phyloP scores from a whole-genome alignment of 164 flowering plant species.

The Hamamelis virginiana region DNA sequence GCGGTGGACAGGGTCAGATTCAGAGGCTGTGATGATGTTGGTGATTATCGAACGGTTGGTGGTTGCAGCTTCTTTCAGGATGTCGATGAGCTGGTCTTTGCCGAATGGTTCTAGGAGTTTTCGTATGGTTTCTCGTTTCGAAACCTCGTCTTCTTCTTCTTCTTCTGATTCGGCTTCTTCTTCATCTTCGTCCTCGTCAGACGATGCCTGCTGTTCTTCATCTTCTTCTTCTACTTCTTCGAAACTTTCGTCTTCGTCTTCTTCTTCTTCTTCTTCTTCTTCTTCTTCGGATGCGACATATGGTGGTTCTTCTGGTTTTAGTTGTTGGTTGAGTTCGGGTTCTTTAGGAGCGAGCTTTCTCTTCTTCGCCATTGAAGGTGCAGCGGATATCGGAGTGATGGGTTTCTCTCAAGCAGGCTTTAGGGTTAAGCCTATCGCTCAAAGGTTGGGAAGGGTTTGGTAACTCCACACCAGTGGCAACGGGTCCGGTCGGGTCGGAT shows the following conservation, averaged over 20 bases:
- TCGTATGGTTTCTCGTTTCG: slow-evolving; percentile 21
- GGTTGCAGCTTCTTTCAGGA: slow-evolving; percentile 31
- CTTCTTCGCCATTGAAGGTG: slow-evolving; percentile 26
- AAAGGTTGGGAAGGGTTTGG: too few relatives aligned
- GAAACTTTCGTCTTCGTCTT: slow-evolving; percentile 6
- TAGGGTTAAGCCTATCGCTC: too few relatives aligned
- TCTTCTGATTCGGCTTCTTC: slow-evolving; percentile 16
- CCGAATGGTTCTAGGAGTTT: slow-evolving; percentile 39
- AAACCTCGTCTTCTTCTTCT: slow-evolving; percentile 6
- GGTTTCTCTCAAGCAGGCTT: too few relatives aligned
- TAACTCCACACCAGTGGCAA: too few relatives aligned
- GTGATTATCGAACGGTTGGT: slow-evolving; percentile 19
- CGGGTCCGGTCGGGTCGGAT: too few relatives aligned
- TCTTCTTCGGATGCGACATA: slow-evolving; percentile 11
- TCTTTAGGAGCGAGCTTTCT: slow-evolving; percentile 15
- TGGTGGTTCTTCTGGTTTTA: not conserved
- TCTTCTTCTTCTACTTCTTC: too few relatives aligned
- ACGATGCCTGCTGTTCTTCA: too few relatives aligned
- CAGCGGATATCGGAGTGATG: too few relatives aligned
- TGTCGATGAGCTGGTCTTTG: slow-evolving; percentile 39
- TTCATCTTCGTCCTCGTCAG: slow-evolving; percentile 1
- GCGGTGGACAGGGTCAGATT: slow-evolving; percentile 42
- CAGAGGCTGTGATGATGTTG: slow-evolving; percentile 17
- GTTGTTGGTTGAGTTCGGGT: not conserved
- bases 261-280: slow-evolving; percentile 17